Evolutionary conservation across 805 yeast species (phyloP).

Genomic region (Yarrowia sp.): DNA sequence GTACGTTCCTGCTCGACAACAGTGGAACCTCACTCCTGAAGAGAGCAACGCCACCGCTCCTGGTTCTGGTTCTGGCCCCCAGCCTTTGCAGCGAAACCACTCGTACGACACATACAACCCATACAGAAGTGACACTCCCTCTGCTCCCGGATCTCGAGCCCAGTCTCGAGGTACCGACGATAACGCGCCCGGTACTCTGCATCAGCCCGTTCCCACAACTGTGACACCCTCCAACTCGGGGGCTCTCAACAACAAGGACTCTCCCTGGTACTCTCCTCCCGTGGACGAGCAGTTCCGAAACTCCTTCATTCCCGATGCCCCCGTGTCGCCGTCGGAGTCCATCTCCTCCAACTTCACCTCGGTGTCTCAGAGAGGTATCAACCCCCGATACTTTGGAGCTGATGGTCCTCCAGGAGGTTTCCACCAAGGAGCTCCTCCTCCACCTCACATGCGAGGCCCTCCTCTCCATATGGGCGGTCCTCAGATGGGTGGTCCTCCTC

Average conservation of each 20-base stretch:
- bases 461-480: conserved; percentile 38
- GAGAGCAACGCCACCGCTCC: conserved; percentile 16
- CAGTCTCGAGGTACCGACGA: conserved; percentile 25
- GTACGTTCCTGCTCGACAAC: conserved; percentile 41
- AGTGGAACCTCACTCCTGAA: conserved; percentile 36
- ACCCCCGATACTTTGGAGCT: conserved; percentile 40
- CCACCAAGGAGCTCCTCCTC: conserved; percentile 37
- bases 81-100: conserved; percentile 28
- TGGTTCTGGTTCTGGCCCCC: not conserved
- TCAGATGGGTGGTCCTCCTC: conserved; percentile 26
- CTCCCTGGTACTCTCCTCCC: conserved; percentile 30
- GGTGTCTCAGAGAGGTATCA: conserved; percentile 42
- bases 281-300: conserved; percentile 38
- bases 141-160: conserved; percentile 5
- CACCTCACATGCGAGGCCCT: conserved; percentile 40
- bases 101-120: conserved; percentile 37
- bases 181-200: not conserved
- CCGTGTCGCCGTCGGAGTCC: conserved; percentile 42
- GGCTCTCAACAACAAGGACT: conserved; percentile 21
- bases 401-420: conserved; percentile 34
- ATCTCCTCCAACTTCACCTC: conserved; percentile 43
- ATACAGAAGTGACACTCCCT: conserved; percentile 15
- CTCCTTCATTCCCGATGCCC: conserved; percentile 38
- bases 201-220: conserved; percentile 24
- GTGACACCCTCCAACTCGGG: conserved; percentile 32